A percentile compares a stretch with the other conserved stretches of the same genome.
phyloP scores from a whole-genome alignment of 805 yeast genomes.

The Candida chauliodis region DNA sequence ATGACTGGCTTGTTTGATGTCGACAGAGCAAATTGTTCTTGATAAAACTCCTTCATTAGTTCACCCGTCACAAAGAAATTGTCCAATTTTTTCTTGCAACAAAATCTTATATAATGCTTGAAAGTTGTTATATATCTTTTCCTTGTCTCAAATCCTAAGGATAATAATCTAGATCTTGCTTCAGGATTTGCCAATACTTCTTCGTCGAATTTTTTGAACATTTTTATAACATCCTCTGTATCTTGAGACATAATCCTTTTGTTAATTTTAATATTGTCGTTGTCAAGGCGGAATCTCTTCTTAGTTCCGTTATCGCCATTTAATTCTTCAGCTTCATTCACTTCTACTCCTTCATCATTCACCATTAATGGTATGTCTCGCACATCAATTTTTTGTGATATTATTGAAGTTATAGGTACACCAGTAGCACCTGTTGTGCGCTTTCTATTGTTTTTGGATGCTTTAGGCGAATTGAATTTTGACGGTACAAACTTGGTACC shows the following conservation, averaged over 20 bases:
- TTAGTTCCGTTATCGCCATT: slow-evolving; percentile 6
- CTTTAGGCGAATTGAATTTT: background rate
- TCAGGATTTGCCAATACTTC: slow-evolving; percentile 14
- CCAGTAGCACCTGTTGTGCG: background rate
- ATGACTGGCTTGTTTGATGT: slow-evolving; percentile 13
- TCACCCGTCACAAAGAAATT: slow-evolving; percentile 15
- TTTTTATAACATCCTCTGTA: slow-evolving; percentile 13
- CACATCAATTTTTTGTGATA: slow-evolving; percentile 14
- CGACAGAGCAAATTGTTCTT: slow-evolving; percentile 13
- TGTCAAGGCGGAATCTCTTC: slow-evolving; percentile 12
- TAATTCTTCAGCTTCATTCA: background rate
- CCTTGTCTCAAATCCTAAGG: slow-evolving; percentile 15
- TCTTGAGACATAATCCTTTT: slow-evolving; percentile 15
- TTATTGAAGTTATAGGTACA: slow-evolving; percentile 12
- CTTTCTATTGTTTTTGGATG: background rate
- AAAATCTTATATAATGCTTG: slow-evolving; percentile 14
- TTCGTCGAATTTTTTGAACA: slow-evolving; percentile 15
- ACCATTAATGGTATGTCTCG: slow-evolving; percentile 7
- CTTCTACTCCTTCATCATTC: background rate
- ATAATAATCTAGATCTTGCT: slow-evolving; percentile 12
- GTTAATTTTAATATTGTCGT: slow-evolving; percentile 14
- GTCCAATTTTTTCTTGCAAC: slow-evolving; percentile 11
- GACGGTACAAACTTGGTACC: background rate
- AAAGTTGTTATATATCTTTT: slow-evolving; percentile 15
- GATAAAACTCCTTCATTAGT: slow-evolving; percentile 14